Conservation (phyloP, 352 stramenopile species). For the Phytophthora sp. region DNA sequence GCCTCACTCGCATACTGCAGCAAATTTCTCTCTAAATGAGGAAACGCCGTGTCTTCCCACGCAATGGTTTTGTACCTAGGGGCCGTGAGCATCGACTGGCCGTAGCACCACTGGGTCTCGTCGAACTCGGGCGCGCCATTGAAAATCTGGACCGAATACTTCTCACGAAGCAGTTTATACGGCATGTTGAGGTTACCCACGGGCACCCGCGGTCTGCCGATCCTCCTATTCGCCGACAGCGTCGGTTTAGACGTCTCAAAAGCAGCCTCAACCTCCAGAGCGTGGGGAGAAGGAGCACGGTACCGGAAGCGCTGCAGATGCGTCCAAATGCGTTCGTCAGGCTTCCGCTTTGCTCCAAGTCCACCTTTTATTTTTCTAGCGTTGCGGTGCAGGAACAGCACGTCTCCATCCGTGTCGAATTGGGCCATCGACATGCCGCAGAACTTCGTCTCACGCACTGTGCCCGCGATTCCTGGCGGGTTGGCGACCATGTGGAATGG, state of each 20-base stretch:
- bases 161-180: conserved; percentile 38
- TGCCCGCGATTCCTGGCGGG: conserved; percentile 39
- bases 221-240: conserved; percentile 14
- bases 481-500: conserved; percentile 48
- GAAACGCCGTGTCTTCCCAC: conserved; percentile 42
- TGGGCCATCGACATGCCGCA: conserved; percentile 57
- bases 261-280: not conserved
- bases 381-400: conserved; percentile 57
- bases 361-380: conserved; percentile 37
- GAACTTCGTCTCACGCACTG: conserved; percentile 34
- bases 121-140: conserved; percentile 46
- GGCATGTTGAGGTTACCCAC: conserved; percentile 28
- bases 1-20: conserved; percentile 45
- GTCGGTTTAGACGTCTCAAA: conserved; percentile 18
- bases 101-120: conserved; percentile 51
- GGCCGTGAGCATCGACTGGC: conserved; percentile 30
- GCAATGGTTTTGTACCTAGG: conserved; percentile 39
- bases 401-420: conserved; percentile 32
- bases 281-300: conserved; percentile 26
- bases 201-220: conserved; percentile 9
- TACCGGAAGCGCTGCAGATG: conserved; percentile 58
- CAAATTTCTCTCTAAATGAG: conserved; percentile 38
- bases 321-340: conserved; percentile 46
- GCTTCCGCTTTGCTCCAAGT: conserved; percentile 4
- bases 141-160: conserved; percentile 51